These are phyloP conservation scores for Plasmodium malariae DNA, from an alignment of 169 alveolate species.

Conservation along the genomic window DNA sequence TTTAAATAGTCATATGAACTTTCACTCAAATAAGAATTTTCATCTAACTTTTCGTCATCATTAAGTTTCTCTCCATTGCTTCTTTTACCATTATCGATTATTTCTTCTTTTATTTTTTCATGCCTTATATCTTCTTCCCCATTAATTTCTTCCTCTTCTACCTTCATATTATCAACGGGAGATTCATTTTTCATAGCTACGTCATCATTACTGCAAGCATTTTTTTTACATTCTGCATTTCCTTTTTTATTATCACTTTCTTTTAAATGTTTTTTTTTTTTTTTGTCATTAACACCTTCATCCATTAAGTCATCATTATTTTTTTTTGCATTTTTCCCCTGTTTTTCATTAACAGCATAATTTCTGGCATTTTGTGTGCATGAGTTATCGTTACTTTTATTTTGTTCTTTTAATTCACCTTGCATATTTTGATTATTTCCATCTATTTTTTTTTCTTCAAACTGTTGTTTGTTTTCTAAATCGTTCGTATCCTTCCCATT, in stretches of 20 bases:
- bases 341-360: constrained; percentile 47
- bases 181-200: constrained; percentile 67
- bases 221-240: constrained; percentile 57
- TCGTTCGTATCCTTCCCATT: constrained; percentile 20
- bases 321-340: constrained; percentile 53
- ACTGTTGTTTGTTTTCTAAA: background rate
- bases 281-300: constrained; percentile 15
- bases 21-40: constrained; percentile 74
- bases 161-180: too few relatives aligned
- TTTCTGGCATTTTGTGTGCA: constrained; percentile 55
- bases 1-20: constrained; percentile 20
- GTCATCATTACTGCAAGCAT: constrained; percentile 18
- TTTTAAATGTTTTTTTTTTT: constrained; percentile 7
- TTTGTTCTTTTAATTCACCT: constrained; percentile 48
- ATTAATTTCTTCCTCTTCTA: background rate
- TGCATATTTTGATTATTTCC: constrained; percentile 19
- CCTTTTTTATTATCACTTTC: constrained; percentile 48
- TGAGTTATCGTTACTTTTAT: constrained; percentile 46
- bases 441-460: background rate
- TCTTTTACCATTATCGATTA: background rate
- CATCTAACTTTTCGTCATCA: constrained; percentile 50
- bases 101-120: background rate
- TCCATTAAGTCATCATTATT: constrained; percentile 23
- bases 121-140: constrained; percentile 5
- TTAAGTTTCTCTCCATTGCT: constrained; percentile 47